Evolutionary conservation across 1,284 basidiomycete species (phyloP).

Genomic region (Ceratobasidium sp.): DNA sequence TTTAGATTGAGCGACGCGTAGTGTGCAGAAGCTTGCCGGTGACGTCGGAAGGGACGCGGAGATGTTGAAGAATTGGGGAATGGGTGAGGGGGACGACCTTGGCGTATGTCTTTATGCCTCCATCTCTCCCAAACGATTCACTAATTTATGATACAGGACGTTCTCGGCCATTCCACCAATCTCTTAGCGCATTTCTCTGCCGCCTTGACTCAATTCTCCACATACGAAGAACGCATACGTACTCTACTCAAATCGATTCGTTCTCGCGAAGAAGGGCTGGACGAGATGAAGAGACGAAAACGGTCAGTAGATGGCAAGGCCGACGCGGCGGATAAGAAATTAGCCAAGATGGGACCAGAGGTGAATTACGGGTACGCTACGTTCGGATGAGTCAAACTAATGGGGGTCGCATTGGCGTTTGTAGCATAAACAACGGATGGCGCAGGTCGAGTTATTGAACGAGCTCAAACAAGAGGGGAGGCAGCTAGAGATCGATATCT

Average conservation of each 20-base stretch:
- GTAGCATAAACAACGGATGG: constrained; percentile 82
- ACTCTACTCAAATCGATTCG: constrained; percentile 83
- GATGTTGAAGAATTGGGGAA: constrained; percentile 82
- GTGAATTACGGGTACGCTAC: constrained; percentile 46
- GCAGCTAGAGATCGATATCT: constrained; percentile 83
- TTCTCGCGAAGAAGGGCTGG: constrained; percentile 86
- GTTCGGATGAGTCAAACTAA: neutral
- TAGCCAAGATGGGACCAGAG: constrained; percentile 91
- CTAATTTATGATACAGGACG: constrained; percentile 68
- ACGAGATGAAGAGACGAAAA: constrained; percentile 77
- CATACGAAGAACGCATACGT: constrained; percentile 80
- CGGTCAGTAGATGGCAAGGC: constrained; percentile 73
- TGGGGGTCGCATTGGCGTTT: neutral
- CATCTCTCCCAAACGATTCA: constrained; percentile 31
- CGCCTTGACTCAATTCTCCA: constrained; percentile 79
- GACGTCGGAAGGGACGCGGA: constrained; percentile 82
- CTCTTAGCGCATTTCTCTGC: constrained; percentile 79
- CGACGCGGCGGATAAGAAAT: constrained; percentile 90
- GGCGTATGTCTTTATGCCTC: constrained; percentile 65
- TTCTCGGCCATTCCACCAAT: constrained; percentile 77
- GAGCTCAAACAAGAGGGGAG: constrained; percentile 84
- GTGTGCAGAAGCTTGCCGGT: constrained; percentile 72
- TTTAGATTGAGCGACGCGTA: constrained; percentile 54
- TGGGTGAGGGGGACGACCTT: constrained; percentile 90
- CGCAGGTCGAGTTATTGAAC: constrained; percentile 83